phyloP scores from a whole-genome alignment of 345 rosid genomes.

The Turnera subulata region DNA sequence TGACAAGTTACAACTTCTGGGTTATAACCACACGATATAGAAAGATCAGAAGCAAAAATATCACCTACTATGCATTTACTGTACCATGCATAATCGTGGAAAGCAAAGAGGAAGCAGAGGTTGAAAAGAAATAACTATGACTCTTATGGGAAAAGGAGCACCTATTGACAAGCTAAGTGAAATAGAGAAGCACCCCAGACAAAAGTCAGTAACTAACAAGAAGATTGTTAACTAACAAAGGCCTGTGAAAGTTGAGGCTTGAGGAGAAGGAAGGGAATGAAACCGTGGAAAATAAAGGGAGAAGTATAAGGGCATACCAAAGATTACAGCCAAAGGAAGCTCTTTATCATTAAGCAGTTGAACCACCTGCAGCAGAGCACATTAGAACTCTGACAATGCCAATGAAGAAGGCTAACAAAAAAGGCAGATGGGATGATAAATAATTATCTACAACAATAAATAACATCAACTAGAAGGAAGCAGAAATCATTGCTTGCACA shows the following conservation, averaged over 20 bases:
- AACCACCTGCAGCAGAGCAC: slow-evolving; percentile 27
- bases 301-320: slow-evolving; percentile 3
- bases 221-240: slow-evolving; percentile 6
- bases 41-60: not conserved
- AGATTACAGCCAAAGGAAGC: slow-evolving; percentile 5
- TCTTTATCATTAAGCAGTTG: slow-evolving; percentile 23
- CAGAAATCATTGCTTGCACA: slow-evolving; percentile 31
- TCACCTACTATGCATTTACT: not conserved
- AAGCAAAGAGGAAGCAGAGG: not conserved
- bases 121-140: not conserved
- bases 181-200: not conserved
- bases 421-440: slow-evolving; percentile 23
- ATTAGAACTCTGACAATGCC: slow-evolving; percentile 18
- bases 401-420: slow-evolving; percentile 12
- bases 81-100: no score
- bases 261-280: not conserved
- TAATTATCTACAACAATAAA: slow-evolving; percentile 6
- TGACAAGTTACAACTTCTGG: not conserved
- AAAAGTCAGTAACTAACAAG: not conserved
- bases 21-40: not conserved
- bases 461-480: slow-evolving; percentile 24
- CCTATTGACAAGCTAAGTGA: no score
- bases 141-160: not conserved
- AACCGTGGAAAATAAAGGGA: not conserved
- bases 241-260: slow-evolving; percentile 12